Base-by-base conservation (phyloP, 2,329 filamentous ascomycete species). In the Stachybotrys elegans region DNA sequence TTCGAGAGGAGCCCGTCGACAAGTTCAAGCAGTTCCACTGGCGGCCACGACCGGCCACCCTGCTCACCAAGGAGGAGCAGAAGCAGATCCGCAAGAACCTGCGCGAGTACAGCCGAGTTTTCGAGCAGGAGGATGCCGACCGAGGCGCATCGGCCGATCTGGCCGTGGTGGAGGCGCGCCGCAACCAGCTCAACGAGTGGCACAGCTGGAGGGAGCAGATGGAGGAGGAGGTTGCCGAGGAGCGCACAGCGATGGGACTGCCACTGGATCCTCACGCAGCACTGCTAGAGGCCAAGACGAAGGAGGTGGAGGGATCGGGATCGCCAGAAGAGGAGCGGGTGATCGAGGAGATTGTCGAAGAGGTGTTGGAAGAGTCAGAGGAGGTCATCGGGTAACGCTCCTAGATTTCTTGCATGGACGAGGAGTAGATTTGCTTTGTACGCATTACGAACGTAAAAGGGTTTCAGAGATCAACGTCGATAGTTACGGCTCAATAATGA, bases 11-110 rank as follows among this genome's bases (percentile, higher is more conserved):
- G 68, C 84, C 83, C 42, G 78, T 95, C 47, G 93, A 98, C 54
- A 94, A 94, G 69, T 97, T 98, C 81, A 96, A 96, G 80, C 93
- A 98, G 69, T 88, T 91, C 71, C 69, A 88, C 51, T 98, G 93
- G 93, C 86, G 93, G 36, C 93, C 93, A 17, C 86, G 93, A 35
- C 93, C 93, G 17, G 66, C 88, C 7, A 93, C 88, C n/a, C 81
- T 98, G 50, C 85, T 98, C 46, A 84, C 80, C 67, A 95, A 95
- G 73, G 92, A 97, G 51, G 92, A 98, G 75, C 93, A 97, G 75
- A 95, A 96, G 78, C 80, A 86, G 60, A 88, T 97, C 60, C 92
- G 94, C 73, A 96, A 95, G 81, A 98, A 96, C 71, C 83, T 98
- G 44, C 88, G 92, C 56, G 93, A 97, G 69, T 98, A 96, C 81